These are phyloP conservation scores for Mycena rosella DNA, from an alignment of 768 basidiomycete genomes.

Conservation along the genomic window DNA sequence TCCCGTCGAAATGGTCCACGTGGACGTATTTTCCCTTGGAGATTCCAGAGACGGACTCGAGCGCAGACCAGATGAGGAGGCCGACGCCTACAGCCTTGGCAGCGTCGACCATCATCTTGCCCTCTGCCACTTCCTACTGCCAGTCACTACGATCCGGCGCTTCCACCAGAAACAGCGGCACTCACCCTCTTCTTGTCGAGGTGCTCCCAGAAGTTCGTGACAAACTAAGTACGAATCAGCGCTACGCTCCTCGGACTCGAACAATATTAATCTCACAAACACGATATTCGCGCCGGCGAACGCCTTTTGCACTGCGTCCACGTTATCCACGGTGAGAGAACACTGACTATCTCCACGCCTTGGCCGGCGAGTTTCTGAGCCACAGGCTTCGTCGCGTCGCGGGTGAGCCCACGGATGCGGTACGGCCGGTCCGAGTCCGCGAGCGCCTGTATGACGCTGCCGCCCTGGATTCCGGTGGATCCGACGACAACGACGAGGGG, in stretches of 20 bases:
- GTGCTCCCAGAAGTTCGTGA: conserved; percentile 26
- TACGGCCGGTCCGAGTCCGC: conserved; percentile 2
- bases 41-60: neutral
- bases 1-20: too few relatives aligned
- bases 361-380: conserved; percentile 7
- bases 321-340: conserved; percentile 9
- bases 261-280: conserved; percentile 23
- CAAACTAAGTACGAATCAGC: neutral
- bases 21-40: conserved; percentile 21
- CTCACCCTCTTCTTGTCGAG: neutral
- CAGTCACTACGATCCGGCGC: too few relatives aligned
- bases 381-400: conserved; percentile 18
- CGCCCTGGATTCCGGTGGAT: too few relatives aligned
- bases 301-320: neutral
- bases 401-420: conserved; percentile 28
- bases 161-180: neutral
- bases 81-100: conserved; percentile 12
- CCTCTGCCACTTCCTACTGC: conserved; percentile 18
- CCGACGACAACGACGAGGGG: too few relatives aligned
- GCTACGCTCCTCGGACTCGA: too few relatives aligned
- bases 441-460: too few relatives aligned
- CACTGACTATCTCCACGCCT: conserved; percentile 23
- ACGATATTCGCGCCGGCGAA: conserved; percentile 15
- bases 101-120: conserved; percentile 22
- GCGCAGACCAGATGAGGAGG: conserved; percentile 11